phyloP scores from a whole-genome alignment of 2,329 filamentous ascomycete species.

The Diaporthe sp. region DNA sequence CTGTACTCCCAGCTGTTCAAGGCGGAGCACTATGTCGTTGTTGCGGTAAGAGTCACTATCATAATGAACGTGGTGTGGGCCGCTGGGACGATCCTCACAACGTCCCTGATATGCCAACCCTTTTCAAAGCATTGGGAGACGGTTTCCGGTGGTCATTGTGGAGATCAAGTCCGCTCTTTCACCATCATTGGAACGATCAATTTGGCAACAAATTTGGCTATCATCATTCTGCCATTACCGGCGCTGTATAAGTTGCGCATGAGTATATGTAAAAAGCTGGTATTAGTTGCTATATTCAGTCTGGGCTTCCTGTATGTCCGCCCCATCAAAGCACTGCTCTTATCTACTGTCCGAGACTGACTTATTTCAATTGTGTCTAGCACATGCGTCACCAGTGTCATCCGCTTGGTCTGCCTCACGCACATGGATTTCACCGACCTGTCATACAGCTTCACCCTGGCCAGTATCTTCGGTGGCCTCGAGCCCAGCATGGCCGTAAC shows the following conservation, averaged over 20 bases:
- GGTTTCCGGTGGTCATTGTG: neutral
- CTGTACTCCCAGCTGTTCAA: slow-evolving; percentile 18
- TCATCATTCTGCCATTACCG: slow-evolving; percentile 28
- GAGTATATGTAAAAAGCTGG: neutral
- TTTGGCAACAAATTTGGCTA: slow-evolving; percentile 17
- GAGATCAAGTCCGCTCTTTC: slow-evolving; percentile 1
- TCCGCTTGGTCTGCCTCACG: slow-evolving; percentile 15
- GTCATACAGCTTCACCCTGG: neutral
- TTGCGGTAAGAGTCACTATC: neutral
- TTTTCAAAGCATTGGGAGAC: slow-evolving; percentile 2
- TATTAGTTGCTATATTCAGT: neutral
- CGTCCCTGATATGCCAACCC: slow-evolving; percentile 5
- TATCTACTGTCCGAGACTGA: neutral
- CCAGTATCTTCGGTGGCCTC: neutral
- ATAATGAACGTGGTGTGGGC: neutral
- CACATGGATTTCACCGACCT: neutral
- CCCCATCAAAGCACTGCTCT: neutral
- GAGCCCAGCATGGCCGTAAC: slow-evolving; percentile 13
- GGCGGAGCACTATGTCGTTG: neutral
- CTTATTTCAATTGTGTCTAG: neutral
- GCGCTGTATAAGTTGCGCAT: slow-evolving; percentile 30
- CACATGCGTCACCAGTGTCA: neutral
- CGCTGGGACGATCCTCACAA: neutral
- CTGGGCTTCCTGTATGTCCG: slow-evolving; percentile 17
- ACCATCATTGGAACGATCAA: slow-evolving; percentile 30